phyloP scores from a whole-genome alignment of 176 grass and related monocot genomes.

The Cymbopogon citratus region DNA sequence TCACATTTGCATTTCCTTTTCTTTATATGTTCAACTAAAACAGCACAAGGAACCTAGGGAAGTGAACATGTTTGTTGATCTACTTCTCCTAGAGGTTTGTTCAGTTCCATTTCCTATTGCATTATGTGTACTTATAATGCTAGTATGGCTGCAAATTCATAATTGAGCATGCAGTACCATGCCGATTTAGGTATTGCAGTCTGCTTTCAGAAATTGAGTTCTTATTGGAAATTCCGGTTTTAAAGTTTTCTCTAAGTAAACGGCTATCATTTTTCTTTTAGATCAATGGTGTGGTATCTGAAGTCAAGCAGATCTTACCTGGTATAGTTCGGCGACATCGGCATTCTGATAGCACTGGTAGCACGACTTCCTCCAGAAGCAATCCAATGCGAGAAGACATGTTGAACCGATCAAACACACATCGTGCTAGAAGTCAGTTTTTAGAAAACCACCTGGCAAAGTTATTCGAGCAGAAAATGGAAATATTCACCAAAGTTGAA shows the following conservation, averaged over 20 bases:
- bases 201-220: neutral
- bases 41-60: conserved; percentile 99
- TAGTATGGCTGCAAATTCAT: neutral
- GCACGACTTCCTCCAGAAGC: conserved; percentile 89
- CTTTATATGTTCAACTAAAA: conserved; percentile 42
- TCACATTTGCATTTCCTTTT: conserved; percentile 20
- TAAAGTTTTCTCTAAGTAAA: conserved; percentile 3
- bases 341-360: conserved; percentile 88
- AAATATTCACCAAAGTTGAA: conserved; percentile 99
- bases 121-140: neutral
- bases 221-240: neutral
- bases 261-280: conserved; percentile 31
- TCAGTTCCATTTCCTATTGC: conserved; percentile 2
- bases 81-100: conserved; percentile 96
- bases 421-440: conserved; percentile 89
- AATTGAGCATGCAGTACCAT: conserved; percentile 14
- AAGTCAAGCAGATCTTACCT: conserved; percentile 87
- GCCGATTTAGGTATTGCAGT: neutral
- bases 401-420: conserved; percentile 67
- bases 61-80: conserved; percentile 99
- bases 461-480: conserved; percentile 99
- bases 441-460: conserved; percentile 97
- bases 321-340: conserved; percentile 78
- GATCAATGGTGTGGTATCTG: conserved; percentile 75
- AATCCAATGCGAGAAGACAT: conserved; percentile 82